phyloP scores from a whole-genome alignment of 805 yeast species.

The Barnettozyma pratensis region DNA sequence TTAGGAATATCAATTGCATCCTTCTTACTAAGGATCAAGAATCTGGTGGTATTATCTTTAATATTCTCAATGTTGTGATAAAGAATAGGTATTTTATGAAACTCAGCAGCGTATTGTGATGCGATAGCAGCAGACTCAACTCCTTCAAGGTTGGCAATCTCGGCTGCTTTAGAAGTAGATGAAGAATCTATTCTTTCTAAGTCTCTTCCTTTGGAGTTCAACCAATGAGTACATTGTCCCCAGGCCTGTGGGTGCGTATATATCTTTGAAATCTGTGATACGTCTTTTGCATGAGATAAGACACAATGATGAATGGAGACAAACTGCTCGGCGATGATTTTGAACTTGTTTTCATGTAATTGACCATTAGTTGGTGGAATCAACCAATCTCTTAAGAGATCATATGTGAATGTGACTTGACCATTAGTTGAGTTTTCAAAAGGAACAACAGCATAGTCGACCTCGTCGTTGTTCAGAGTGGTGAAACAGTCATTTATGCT shows the following conservation, averaged over 20 bases:
- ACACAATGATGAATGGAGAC: slow-evolving; percentile 81
- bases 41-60: slow-evolving; percentile 77
- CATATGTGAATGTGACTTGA: slow-evolving; percentile 82
- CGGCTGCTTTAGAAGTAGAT: slow-evolving; percentile 86
- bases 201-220: slow-evolving; percentile 31
- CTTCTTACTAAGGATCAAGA: slow-evolving; percentile 56
- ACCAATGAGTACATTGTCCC: slow-evolving; percentile 78
- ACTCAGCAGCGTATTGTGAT: slow-evolving; percentile 57
- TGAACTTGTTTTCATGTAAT: slow-evolving; percentile 27
- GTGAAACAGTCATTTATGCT: slow-evolving; percentile 55
- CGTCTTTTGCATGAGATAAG: slow-evolving; percentile 39
- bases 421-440: slow-evolving; percentile 95
- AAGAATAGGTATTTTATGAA: slow-evolving; percentile 53
- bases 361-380: slow-evolving; percentile 22
- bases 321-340: slow-evolving; percentile 70
- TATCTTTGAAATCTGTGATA: slow-evolving; percentile 46
- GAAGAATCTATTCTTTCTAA: slow-evolving; percentile 56
- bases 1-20: slow-evolving; percentile 10
- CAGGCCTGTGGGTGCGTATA: slow-evolving; percentile 98
- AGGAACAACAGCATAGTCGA: slow-evolving; percentile 79
- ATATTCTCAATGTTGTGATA: slow-evolving; percentile 62
- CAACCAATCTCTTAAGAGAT: slow-evolving; percentile 67
- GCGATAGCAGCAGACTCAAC: slow-evolving; percentile 65
- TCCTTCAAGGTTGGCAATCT: slow-evolving; percentile 41
- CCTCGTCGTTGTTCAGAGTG: slow-evolving; percentile 36